Percentiles rank a stretch among this genome's conserved stretches.
phyloP scores from a whole-genome alignment of 495 filamentous ascomycete genomes.

The Daldinia decipiens region DNA sequence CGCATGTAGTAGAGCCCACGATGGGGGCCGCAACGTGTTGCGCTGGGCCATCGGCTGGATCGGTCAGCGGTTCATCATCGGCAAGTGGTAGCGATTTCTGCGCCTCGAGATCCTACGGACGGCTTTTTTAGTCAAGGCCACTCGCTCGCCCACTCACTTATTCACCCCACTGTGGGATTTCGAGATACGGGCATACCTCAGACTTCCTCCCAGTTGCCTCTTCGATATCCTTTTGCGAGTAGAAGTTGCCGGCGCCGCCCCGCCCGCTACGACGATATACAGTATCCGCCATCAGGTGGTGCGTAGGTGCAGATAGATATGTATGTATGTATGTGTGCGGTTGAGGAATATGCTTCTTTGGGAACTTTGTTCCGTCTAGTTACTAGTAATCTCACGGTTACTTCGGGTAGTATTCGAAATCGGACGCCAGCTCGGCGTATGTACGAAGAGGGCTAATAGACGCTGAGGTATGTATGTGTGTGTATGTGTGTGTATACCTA shows the following conservation, averaged over 20 bases:
- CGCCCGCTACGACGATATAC: conserved; percentile 55
- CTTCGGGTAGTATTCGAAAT: background rate
- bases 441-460: background rate
- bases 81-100: conserved; percentile 44
- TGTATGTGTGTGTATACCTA: background rate
- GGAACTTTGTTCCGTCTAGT: background rate
- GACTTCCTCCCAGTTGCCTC: conserved; percentile 51
- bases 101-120: conserved; percentile 56
- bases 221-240: conserved; percentile 62
- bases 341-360: background rate
- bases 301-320: background rate
- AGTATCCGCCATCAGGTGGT: conserved; percentile 37
- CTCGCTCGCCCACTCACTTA: background rate
- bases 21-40: conserved; percentile 14
- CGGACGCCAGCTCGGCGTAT: background rate
- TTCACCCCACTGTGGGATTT: too few species aligned
- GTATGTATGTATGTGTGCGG: background rate
- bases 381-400: background rate
- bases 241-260: conserved; percentile 73
- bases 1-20: conserved; percentile 10
- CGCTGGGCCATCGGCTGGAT: conserved; percentile 25
- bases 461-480: background rate
- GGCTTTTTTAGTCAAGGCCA: conserved; percentile 1
- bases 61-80: conserved; percentile 32
- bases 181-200: conserved; percentile 30